A percentile compares a stretch with the other conserved stretches of the same genome.
phyloP scores from a whole-genome alignment of 495 filamentous ascomycete species.

The Tuber aestivum region DNA sequence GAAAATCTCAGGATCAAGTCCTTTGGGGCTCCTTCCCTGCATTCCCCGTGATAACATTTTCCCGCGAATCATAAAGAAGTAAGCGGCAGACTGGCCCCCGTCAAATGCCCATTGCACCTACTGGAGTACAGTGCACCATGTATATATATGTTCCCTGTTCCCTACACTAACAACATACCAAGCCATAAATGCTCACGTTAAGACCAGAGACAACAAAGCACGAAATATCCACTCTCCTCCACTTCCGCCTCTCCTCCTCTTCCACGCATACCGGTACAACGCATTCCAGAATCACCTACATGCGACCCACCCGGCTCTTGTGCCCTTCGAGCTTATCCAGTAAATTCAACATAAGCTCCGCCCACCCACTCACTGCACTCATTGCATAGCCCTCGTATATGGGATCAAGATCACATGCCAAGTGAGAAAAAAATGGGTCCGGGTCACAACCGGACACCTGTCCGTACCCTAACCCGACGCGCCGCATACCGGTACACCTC shows the following conservation, averaged over 20 bases:
- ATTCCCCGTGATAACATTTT: not conserved
- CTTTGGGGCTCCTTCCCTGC: not conserved
- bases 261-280: not conserved
- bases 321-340: not conserved
- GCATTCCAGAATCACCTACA: not conserved
- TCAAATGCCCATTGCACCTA: not conserved
- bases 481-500: not conserved
- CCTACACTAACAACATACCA: not conserved
- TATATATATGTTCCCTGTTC: not conserved
- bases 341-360: not conserved
- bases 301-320: not conserved
- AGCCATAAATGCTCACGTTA: not conserved
- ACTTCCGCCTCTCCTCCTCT: not conserved
- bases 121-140: not conserved
- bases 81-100: not conserved
- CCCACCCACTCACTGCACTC: too few relatives aligned
- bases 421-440: not conserved
- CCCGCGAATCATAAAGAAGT: not conserved
- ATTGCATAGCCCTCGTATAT: too few relatives aligned
- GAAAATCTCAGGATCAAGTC: not conserved
- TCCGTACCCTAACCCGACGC: not conserved
- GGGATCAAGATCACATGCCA: conserved; percentile 5
- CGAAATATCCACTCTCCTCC: not conserved
- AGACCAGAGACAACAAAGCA: not conserved
- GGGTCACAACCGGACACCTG: not conserved